Conservation (phyloP, 768 basidiomycete genomes). For the Lentinula lateritia region DNA sequence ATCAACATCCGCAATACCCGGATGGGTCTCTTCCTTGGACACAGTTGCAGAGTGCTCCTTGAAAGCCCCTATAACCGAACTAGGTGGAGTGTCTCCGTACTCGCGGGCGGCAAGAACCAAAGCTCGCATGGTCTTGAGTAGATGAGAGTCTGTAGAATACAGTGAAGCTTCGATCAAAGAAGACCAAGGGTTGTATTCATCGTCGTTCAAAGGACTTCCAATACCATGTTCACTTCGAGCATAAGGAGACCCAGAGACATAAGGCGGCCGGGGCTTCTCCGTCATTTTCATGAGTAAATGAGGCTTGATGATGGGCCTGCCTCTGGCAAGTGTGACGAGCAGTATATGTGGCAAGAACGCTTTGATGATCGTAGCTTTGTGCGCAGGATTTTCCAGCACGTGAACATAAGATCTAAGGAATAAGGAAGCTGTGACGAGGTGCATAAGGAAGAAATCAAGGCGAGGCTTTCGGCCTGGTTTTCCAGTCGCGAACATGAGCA, state of each 20-base stretch:
- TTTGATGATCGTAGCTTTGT: conserved; percentile 42
- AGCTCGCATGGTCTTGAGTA: conserved; percentile 42
- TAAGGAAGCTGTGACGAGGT: conserved; percentile 46
- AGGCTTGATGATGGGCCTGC: conserved; percentile 47
- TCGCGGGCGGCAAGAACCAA: conserved; percentile 41
- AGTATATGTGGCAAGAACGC: conserved; percentile 34
- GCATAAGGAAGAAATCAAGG: conserved; percentile 58
- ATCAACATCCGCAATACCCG: conserved; percentile 38
- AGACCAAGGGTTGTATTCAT: conserved; percentile 47
- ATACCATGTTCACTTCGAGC: conserved; percentile 18
- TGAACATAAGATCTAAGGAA: conserved; percentile 41
- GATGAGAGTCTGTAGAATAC: conserved; percentile 49
- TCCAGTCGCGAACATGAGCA: conserved; percentile 43
- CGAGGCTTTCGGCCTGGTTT: conserved; percentile 41
- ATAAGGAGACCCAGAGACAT: not conserved
- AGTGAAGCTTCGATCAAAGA: conserved; percentile 36
- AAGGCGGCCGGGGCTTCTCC: conserved; percentile 34
- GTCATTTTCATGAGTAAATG: conserved; percentile 42
- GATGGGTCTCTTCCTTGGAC: conserved; percentile 35
- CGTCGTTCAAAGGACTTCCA: conserved; percentile 30
- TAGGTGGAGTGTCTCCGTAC: conserved; percentile 37
- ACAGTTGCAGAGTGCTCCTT: not conserved
- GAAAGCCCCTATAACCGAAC: conserved; percentile 37
- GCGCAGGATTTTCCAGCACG: conserved; percentile 23
- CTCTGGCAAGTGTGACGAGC: conserved; percentile 33